These are phyloP conservation scores for Gossypium turneri DNA, from an alignment of 345 rosid genomes.

Conservation along the genomic window DNA sequence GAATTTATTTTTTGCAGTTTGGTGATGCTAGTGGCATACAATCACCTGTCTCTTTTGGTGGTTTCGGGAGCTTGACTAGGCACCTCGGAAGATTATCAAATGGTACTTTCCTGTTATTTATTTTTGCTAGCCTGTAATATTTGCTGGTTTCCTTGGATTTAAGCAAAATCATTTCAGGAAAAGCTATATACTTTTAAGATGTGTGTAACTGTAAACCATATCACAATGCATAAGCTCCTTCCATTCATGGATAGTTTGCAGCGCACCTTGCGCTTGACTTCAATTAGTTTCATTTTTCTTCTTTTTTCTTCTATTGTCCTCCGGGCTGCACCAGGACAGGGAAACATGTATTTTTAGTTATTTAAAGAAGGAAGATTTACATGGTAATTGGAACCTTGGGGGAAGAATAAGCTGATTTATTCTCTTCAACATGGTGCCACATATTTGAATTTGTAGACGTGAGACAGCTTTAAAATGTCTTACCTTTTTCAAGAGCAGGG, in stretches of 20 bases:
- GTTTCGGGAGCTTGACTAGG: slow-evolving; percentile 97
- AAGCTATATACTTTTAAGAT: neutral
- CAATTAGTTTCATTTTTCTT: neutral
- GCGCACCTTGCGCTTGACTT: neutral
- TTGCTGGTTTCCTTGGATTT: neutral
- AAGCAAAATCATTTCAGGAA: neutral
- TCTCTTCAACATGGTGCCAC: neutral
- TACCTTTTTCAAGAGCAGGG: slow-evolving; percentile 35
- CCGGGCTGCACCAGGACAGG: neutral
- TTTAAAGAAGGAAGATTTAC: neutral
- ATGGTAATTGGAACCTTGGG: neutral
- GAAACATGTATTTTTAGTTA: neutral
- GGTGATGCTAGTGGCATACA: slow-evolving; percentile 99
- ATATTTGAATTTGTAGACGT: neutral
- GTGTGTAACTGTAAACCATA: neutral
- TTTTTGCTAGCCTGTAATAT: neutral
- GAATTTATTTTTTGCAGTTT: slow-evolving; percentile 50
- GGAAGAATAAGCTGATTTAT: neutral
- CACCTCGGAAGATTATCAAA: slow-evolving; percentile 78
- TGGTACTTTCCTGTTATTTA: slow-evolving; percentile 42
- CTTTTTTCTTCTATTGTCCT: neutral
- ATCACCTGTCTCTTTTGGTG: slow-evolving; percentile 97
- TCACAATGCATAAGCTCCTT: neutral
- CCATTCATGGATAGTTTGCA: neutral
- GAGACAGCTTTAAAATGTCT: neutral